Conservation (phyloP, 2,329 filamentous ascomycete genomes). For the Colletotrichum navitas region DNA sequence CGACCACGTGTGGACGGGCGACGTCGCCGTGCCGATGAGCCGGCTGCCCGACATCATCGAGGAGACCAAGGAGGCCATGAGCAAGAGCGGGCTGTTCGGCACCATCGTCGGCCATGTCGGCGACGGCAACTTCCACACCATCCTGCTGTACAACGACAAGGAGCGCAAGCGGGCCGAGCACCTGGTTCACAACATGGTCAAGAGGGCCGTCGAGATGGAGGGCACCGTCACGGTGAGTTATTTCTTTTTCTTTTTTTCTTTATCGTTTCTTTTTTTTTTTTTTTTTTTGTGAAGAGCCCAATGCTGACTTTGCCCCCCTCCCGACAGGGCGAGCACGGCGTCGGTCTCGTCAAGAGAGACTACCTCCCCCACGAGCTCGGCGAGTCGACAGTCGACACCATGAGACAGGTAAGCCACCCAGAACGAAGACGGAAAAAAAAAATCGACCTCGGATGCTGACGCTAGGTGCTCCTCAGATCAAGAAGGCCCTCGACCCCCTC, state of each 20-base stretch:
- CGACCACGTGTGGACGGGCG: slow-evolving; percentile 87
- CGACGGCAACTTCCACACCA: slow-evolving; percentile 83
- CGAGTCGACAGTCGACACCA: slow-evolving; percentile 79
- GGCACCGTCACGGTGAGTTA: slow-evolving; percentile 81
- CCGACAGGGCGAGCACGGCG: slow-evolving; percentile 79
- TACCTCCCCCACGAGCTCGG: slow-evolving; percentile 85
- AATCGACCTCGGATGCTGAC: slow-evolving; percentile 4
- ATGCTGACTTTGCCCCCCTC: not conserved
- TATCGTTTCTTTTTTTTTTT: not conserved
- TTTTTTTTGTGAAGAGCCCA: not conserved
- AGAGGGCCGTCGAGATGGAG: slow-evolving; percentile 85
- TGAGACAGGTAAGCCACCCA: slow-evolving; percentile 75
- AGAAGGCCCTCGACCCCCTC: slow-evolving; percentile 83
- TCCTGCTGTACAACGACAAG: slow-evolving; percentile 72
- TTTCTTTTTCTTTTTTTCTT: no score
- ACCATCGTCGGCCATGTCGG: slow-evolving; percentile 79
- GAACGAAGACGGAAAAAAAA: not conserved
- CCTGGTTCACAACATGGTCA: slow-evolving; percentile 86
- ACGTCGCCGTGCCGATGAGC: slow-evolving; percentile 87
- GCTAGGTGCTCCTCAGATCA: slow-evolving; percentile 63
- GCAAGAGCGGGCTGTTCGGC: slow-evolving; percentile 57
- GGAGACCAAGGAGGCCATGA: slow-evolving; percentile 68
- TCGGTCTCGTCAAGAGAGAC: slow-evolving; percentile 87
- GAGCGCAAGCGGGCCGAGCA: slow-evolving; percentile 76
- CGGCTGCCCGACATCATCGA: slow-evolving; percentile 81